Percentiles rank a stretch among this genome's conserved stretches.
Evolutionary conservation across 257 asterid genomes (phyloP).

Genomic region (Jaltomata sinuosa): DNA sequence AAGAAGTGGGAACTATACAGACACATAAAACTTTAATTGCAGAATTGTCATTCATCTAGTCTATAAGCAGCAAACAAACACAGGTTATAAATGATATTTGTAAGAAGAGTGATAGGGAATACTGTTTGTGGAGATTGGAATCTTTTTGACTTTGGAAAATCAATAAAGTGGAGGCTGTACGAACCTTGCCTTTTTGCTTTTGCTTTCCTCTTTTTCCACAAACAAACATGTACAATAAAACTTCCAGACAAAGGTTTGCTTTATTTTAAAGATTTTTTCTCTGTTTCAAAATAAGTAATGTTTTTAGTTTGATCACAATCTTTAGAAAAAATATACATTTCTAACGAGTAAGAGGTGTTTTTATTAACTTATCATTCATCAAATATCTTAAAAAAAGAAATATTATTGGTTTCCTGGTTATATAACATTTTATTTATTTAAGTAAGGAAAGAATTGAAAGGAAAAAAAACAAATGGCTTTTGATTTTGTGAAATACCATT

Average conservation of each 20-base stretch:
- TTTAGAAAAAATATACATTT: no score
- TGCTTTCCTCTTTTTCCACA: neutral
- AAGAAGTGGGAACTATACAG: neutral
- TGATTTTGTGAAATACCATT: no score
- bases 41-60: neutral
- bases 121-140: neutral
- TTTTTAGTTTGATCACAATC: no score
- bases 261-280: neutral
- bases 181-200: neutral
- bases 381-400: no score
- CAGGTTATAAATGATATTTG: neutral
- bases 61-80: neutral
- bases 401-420: no score
- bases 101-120: neutral
- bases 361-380: no score
- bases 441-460: no score
- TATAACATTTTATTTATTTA: no score
- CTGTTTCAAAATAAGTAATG: no score
- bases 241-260: neutral
- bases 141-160: conserved; percentile 1
- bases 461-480: no score
- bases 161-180: neutral
- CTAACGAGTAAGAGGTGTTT: no score
- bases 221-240: neutral
- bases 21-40: neutral